These are phyloP conservation scores for Globisporangium radiosum DNA, from an alignment of 352 stramenopile genomes.

Conservation along the genomic window DNA sequence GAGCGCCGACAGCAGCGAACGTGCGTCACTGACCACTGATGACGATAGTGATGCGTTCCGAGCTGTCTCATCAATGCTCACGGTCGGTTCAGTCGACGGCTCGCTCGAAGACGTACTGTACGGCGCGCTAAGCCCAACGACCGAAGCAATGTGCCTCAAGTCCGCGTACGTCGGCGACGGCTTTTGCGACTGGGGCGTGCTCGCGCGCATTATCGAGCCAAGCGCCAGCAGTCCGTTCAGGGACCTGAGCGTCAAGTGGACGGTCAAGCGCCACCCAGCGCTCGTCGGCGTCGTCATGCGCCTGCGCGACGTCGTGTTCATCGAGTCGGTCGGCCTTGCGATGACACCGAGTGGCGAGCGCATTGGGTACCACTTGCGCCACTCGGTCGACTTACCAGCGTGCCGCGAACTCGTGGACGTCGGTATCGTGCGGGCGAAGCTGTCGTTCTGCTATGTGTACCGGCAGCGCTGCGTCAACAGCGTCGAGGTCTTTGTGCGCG, in stretches of 20 bases:
- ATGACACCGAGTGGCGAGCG: constrained; percentile 31
- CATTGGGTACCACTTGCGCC: constrained; percentile 50
- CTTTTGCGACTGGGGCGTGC: constrained; percentile 40
- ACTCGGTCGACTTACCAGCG: constrained; percentile 30
- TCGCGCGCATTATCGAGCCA: constrained; percentile 26
- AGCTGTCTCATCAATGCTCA: constrained; percentile 13
- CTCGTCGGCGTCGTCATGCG: constrained; percentile 28
- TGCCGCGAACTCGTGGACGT: constrained; percentile 33
- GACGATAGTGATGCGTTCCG: neutral
- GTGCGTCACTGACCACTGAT: too few relatives aligned
- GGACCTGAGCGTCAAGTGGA: constrained; percentile 58
- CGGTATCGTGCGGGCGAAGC: constrained; percentile 28
- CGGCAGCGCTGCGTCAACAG: constrained; percentile 22
- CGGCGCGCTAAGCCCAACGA: constrained; percentile 39
- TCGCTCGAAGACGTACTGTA: constrained; percentile 58
- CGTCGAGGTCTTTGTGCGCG: constrained; percentile 37
- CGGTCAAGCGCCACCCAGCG: constrained; percentile 22
- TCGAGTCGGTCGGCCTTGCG: constrained; percentile 42
- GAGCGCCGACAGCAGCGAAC: neutral
- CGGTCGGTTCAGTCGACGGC: constrained; percentile 23
- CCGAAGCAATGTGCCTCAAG: constrained; percentile 45
- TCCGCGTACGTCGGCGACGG: constrained; percentile 41
- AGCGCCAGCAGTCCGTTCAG: constrained; percentile 37
- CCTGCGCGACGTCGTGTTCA: constrained; percentile 47
- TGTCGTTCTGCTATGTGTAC: constrained; percentile 42